phyloP scores from a whole-genome alignment of 352 stramenopile species.

The Halophytophthora polymorphica region DNA sequence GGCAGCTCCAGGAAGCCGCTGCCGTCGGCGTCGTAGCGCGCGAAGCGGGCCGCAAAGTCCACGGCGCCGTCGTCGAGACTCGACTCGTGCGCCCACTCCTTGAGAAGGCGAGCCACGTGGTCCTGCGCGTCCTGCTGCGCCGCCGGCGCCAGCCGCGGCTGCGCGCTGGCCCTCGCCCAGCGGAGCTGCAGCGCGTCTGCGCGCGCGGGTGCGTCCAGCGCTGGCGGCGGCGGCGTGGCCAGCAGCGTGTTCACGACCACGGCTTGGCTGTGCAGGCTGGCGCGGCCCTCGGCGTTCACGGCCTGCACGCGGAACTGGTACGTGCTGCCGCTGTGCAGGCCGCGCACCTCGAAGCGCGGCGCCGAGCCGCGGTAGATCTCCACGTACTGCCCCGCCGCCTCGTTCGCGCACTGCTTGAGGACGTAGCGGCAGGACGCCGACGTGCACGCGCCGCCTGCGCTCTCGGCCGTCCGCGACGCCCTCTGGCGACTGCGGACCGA shows the following conservation, averaged over 20 bases:
- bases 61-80: constrained; percentile 68
- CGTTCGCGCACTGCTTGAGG: constrained; percentile 83
- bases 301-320: constrained; percentile 90
- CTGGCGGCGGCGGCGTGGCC: constrained; percentile 57
- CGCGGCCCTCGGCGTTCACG: constrained; percentile 69
- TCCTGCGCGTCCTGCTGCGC: constrained; percentile 49
- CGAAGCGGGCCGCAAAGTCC: constrained; percentile 72
- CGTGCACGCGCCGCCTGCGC: constrained; percentile 5
- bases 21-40: constrained; percentile 68
- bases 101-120: constrained; percentile 67
- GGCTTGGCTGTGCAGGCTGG: constrained; percentile 65
- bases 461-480: constrained; percentile 12
- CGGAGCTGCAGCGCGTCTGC: constrained; percentile 43
- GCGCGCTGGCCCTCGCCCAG: constrained; percentile 43
- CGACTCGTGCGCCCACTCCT: constrained; percentile 82
- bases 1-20: constrained; percentile 78
- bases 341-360: constrained; percentile 68
- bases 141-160: constrained; percentile 48
- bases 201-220: constrained; percentile 29
- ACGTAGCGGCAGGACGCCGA: constrained; percentile 63
- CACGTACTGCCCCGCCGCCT: constrained; percentile 77
- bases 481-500: constrained; percentile 13
- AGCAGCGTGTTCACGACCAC: constrained; percentile 85
- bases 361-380: constrained; percentile 81
- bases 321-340: constrained; percentile 73